Evolutionary conservation across 306 rosid species (phyloP).

Genomic region (Arachis stenosperma): DNA sequence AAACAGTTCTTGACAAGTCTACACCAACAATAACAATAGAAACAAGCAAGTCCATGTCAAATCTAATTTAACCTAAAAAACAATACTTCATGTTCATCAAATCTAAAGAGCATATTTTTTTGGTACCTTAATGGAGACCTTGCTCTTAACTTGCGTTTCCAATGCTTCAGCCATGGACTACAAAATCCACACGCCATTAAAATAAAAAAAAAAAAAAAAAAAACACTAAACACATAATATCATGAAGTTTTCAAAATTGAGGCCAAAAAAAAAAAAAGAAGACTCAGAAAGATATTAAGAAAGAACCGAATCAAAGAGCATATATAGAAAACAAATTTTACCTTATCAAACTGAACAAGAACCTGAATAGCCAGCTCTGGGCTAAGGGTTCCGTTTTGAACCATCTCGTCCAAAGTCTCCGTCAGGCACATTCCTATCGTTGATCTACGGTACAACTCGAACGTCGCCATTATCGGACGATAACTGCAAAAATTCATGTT

Average conservation of each 20-base stretch:
- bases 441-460: constrained; percentile 89
- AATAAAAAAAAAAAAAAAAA: constrained; percentile 6
- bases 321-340: not conserved
- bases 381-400: constrained; percentile 76
- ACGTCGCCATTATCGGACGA: constrained; percentile 71
- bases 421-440: constrained; percentile 89
- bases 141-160: constrained; percentile 85
- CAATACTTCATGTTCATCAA: not conserved
- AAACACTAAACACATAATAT: constrained; percentile 5
- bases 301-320: constrained; percentile 11
- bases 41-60: constrained; percentile 2
- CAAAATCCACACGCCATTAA: not conserved
- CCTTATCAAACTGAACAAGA: constrained; percentile 97
- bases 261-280: not conserved
- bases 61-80: not conserved
- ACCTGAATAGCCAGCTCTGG: constrained; percentile 97
- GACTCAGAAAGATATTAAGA: not conserved
- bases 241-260: too few species aligned
- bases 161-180: constrained; percentile 96
- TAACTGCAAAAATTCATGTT: not conserved
- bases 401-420: constrained; percentile 96
- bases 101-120: not conserved
- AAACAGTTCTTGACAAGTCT: not conserved
- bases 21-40: not conserved
- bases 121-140: constrained; percentile 79